Conservation (phyloP, 441 rosid species). For the Arabidopsis lyrata region DNA sequence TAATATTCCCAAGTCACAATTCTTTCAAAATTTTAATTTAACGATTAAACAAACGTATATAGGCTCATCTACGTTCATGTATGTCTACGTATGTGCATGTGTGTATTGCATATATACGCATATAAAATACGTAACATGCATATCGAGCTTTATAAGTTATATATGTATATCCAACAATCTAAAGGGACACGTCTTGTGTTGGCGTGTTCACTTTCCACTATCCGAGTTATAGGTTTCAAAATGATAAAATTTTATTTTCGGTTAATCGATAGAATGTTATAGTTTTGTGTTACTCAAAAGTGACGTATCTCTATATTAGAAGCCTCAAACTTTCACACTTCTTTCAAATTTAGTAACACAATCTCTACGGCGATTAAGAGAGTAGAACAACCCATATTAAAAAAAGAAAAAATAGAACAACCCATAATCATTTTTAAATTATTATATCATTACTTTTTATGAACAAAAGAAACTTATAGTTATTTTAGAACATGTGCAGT, state of each 20-base stretch:
- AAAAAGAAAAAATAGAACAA: background rate
- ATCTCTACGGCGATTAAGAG: background rate
- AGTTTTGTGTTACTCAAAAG: background rate
- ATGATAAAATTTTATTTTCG: background rate
- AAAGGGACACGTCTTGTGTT: conserved; percentile 15
- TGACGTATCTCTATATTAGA: background rate
- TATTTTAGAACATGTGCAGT: too few relatives aligned
- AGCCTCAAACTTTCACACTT: background rate
- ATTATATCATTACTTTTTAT: background rate
- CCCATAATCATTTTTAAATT: background rate
- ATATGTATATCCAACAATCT: background rate
- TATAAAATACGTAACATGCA: background rate
- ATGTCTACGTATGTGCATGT: conserved; percentile 8
- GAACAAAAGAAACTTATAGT: background rate
- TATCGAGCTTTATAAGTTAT: conserved; percentile 1
- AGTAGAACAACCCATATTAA: background rate
- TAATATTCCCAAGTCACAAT: conserved; percentile 11
- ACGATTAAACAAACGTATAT: conserved; percentile 1
- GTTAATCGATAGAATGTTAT: background rate
- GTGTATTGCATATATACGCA: conserved; percentile 9
- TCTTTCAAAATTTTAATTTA: conserved; percentile 2
- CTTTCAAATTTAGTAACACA: background rate
- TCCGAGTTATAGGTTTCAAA: background rate
- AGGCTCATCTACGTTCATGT: conserved; percentile 1
- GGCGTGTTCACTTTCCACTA: conserved; percentile 15